phyloP scores from a whole-genome alignment of 2,329 filamentous ascomycete genomes.

The Dactylella cylindrospora region DNA sequence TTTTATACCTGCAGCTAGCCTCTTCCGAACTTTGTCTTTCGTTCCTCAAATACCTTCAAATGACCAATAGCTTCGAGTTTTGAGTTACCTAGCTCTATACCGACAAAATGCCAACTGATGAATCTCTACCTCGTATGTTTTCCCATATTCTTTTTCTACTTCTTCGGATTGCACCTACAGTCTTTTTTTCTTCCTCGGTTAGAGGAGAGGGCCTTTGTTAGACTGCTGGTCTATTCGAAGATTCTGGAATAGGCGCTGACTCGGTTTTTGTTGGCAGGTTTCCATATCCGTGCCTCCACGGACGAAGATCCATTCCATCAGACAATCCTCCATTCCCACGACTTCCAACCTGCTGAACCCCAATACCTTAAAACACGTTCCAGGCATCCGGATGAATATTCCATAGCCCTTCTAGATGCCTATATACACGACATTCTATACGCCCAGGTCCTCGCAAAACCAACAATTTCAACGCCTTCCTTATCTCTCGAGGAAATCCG shows the following conservation, averaged over 20 bases:
- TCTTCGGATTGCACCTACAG: too few species aligned
- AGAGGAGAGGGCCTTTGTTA: too few species aligned
- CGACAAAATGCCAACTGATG: constrained; percentile 33
- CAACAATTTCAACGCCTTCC: constrained; percentile 80
- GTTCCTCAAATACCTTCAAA: neutral
- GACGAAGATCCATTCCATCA: constrained; percentile 53
- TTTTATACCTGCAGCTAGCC: too few species aligned
- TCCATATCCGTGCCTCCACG: constrained; percentile 49
- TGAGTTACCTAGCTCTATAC: constrained; percentile 10
- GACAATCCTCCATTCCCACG: constrained; percentile 63
- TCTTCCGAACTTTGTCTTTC: too few species aligned
- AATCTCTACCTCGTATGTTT: constrained; percentile 41
- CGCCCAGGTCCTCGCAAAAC: constrained; percentile 79
- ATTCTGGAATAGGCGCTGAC: too few species aligned
- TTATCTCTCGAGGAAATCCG: constrained; percentile 79
- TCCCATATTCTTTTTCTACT: too few species aligned
- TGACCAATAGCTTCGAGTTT: too few species aligned
- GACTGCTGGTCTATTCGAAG: too few species aligned
- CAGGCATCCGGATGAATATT: constrained; percentile 83
- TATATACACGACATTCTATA: constrained; percentile 79
- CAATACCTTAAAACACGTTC: constrained; percentile 75
- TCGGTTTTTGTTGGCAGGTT: constrained; percentile 37
- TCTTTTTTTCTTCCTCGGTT: neutral
- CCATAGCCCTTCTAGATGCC: constrained; percentile 79
- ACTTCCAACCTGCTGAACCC: constrained; percentile 76